phyloP scores from a whole-genome alignment of 2,329 filamentous ascomycete genomes.

The Paraphaeosphaeria sporulosa region DNA sequence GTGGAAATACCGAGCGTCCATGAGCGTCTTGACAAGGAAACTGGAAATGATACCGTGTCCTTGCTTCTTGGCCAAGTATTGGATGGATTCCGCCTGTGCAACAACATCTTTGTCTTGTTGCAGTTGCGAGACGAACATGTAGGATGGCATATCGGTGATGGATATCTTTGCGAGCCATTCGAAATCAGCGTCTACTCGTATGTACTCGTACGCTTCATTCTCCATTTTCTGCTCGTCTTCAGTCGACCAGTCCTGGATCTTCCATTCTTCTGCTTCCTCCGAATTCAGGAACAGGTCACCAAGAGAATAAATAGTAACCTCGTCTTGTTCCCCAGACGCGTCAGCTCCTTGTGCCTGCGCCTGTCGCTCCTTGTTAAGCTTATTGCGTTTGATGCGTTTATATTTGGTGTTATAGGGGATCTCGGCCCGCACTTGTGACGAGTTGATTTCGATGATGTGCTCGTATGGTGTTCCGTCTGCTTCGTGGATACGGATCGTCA shows the following conservation, averaged over 20 bases:
- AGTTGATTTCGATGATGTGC: slow-evolving; percentile 94
- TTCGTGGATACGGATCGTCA: slow-evolving; percentile 98
- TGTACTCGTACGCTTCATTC: slow-evolving; percentile 97
- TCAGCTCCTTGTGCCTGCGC: slow-evolving; percentile 70
- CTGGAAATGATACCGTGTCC: slow-evolving; percentile 85
- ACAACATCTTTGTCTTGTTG: slow-evolving; percentile 97
- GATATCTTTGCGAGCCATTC: slow-evolving; percentile 91
- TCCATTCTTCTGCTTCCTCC: slow-evolving; percentile 85
- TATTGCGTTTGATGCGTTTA: slow-evolving; percentile 91
- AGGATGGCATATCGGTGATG: slow-evolving; percentile 81
- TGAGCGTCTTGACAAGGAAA: slow-evolving; percentile 85
- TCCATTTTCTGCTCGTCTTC: slow-evolving; percentile 93
- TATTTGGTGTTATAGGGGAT: slow-evolving; percentile 99
- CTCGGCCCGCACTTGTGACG: slow-evolving; percentile 83
- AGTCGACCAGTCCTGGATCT: slow-evolving; percentile 84
- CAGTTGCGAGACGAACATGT: slow-evolving; percentile 97
- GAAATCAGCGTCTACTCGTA: slow-evolving; percentile 96
- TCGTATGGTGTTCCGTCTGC: slow-evolving; percentile 98
- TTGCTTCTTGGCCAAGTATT: slow-evolving; percentile 72
- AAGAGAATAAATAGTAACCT: slow-evolving; percentile 86
- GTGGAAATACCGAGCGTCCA: slow-evolving; percentile 92
- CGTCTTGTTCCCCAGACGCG: slow-evolving; percentile 72
- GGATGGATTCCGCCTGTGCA: slow-evolving; percentile 75
- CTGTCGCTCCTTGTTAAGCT: slow-evolving; percentile 79
- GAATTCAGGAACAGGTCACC: slow-evolving; percentile 87